A percentile compares a stretch with the other conserved stretches of the same genome.
phyloP scores from a whole-genome alignment of 2,329 filamentous ascomycete species.

The Tolypocladium amazonense region DNA sequence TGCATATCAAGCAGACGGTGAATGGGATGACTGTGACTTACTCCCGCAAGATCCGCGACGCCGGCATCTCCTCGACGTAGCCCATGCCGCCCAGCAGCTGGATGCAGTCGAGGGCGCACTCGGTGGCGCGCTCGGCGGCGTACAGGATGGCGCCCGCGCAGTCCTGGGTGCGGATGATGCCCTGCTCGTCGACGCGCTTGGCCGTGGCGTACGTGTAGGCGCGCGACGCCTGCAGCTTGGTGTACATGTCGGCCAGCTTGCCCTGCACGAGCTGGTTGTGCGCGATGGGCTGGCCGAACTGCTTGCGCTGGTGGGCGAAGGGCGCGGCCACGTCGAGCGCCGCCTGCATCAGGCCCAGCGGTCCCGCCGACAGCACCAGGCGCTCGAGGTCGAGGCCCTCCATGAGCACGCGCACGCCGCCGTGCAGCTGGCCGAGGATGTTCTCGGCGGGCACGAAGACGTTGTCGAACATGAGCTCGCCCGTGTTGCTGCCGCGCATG shows the following conservation, averaged over 20 bases:
- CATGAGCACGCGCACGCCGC: conserved; percentile 86
- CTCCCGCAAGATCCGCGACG: conserved; percentile 70
- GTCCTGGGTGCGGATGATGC: conserved; percentile 70
- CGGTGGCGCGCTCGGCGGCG: conserved; percentile 81
- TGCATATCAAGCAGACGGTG: too few relatives aligned
- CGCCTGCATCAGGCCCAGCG: conserved; percentile 90
- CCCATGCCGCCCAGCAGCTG: conserved; percentile 93
- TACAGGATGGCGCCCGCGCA: conserved; percentile 92
- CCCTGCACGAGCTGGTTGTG: conserved; percentile 91
- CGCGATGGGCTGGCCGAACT: conserved; percentile 79
- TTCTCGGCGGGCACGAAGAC: conserved; percentile 83
- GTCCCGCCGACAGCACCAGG: conserved; percentile 81
- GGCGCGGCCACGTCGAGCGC: conserved; percentile 77
- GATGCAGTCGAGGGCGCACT: conserved; percentile 77
- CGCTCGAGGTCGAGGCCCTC: conserved; percentile 91
- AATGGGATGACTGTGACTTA: conserved; percentile 30
- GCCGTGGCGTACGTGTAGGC: conserved; percentile 85
- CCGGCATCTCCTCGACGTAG: conserved; percentile 91
- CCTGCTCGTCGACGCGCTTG: conserved; percentile 64
- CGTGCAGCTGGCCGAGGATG: conserved; percentile 68
- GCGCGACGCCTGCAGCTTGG: conserved; percentile 73
- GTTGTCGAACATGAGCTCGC: conserved; percentile 81
- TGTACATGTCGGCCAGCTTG: conserved; percentile 95
- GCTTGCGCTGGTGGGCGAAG: conserved; percentile 78
- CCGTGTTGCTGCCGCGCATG: conserved; percentile 95